Evolutionary conservation across 495 filamentous ascomycete genomes (phyloP), one percentile per base, ranked within the genome.

Genomic region (Neurospora hispaniola): DNA sequence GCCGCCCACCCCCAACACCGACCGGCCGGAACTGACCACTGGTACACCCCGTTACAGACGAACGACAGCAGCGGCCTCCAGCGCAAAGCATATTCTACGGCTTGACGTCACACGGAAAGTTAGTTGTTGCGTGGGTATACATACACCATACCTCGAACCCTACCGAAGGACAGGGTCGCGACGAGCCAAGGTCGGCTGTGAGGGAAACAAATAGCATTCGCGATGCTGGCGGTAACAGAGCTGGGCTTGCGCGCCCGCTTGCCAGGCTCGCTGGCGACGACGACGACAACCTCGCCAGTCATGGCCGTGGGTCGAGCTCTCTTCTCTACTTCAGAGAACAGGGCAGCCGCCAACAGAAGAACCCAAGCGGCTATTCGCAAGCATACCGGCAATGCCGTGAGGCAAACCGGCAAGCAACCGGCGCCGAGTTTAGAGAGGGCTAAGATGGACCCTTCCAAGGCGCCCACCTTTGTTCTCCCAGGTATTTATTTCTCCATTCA

Each of bases 221-320:
- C 27, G 27, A 66, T 66, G 54, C 54, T 66, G 54, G 54, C 54
- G 5, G 38, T n/a, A 40, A 16, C 39, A 43, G 40, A 14, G 66
- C 46, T 74, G 59, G 74, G 75, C 20, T 70, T 74, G 48, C 42
- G 72, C 20, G 70, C 75, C 42, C 35, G 69, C 43, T 70, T 43
- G 23, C 18, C 74, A 38, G 48, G 73, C n/a, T 74, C 70, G 23
- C 66, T 38, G 40, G 10, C 48, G 54, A 16, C 74, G 44, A 73
- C 23, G 69, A 73, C 23, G 69, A 73, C 69, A 43, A 20, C 38
- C 27, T 40, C 71, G 42, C 42, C 42, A 66, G 54, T 66, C 3
- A 66, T 66, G 54, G 27, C 31, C 54, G 27, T 35, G 27, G 54
- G 54, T 38, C 54, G 54, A 27, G 54, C 54, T 66, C 54, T 66